Evolutionary conservation across 768 basidiomycete genomes (phyloP).

Genomic region (Asterophora parasitica): DNA sequence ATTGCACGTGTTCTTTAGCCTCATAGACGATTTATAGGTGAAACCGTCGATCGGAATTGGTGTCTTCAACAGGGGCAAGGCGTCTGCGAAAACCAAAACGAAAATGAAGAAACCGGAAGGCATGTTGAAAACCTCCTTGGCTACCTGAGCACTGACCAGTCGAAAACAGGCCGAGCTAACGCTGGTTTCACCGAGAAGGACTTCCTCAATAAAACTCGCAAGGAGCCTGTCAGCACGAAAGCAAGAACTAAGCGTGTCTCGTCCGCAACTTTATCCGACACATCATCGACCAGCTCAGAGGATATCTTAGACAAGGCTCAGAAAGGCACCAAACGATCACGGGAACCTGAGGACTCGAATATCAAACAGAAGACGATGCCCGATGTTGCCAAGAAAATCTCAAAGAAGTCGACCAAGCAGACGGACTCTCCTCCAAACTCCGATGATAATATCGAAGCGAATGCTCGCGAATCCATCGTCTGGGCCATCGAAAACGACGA

Average conservation of each 20-base stretch:
- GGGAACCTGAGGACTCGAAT: neutral
- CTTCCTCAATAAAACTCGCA: conserved; percentile 8
- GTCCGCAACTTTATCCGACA: neutral
- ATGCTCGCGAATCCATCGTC: conserved; percentile 32
- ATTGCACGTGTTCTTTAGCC: neutral
- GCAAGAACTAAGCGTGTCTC: neutral
- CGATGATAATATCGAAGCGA: neutral
- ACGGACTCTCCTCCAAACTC: neutral
- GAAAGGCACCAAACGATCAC: neutral
- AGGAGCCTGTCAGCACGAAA: neutral
- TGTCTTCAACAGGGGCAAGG: conserved; percentile 63
- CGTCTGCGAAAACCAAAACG: conserved; percentile 40
- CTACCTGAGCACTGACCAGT: neutral
- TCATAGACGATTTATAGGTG: conserved; percentile 25
- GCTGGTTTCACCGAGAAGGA: conserved; percentile 4
- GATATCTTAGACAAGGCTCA: neutral
- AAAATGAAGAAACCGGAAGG: conserved; percentile 21
- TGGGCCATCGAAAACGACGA: conserved; percentile 54
- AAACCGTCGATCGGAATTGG: conserved; percentile 43
- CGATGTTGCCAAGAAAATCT: neutral
- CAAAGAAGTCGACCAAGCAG: neutral
- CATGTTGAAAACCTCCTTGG: conserved; percentile 1
- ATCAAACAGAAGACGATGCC: neutral
- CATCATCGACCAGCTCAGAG: neutral
- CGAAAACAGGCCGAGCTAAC: neutral